A percentile compares a stretch with the other conserved stretches of the same genome.
phyloP scores from a whole-genome alignment of 148 eudicot genomes.

The Cornus suecica region DNA sequence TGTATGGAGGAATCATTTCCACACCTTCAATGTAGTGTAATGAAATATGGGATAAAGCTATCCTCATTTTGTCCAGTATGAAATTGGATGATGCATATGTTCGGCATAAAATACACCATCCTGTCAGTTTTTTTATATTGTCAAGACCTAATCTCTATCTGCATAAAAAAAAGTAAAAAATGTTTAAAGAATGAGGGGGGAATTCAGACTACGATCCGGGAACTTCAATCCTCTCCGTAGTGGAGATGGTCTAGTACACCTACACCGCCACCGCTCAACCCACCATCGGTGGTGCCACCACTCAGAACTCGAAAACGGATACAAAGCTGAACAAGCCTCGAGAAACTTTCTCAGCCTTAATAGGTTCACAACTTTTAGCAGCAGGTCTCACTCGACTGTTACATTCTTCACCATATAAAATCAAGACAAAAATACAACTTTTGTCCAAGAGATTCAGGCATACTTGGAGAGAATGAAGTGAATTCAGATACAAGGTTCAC shows the following conservation, averaged over 20 bases:
- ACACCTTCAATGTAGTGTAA: not conserved
- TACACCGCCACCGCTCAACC: too few species aligned
- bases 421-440: not conserved
- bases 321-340: too few species aligned
- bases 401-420: not conserved
- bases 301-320: too few species aligned
- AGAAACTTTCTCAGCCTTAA: too few species aligned
- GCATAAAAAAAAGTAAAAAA: not conserved
- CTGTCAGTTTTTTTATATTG: not conserved
- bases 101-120: not conserved
- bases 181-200: not conserved
- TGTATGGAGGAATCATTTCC: not conserved
- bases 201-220: not conserved
- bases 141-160: not conserved
- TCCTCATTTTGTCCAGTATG: not conserved
- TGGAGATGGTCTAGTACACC: too few species aligned
- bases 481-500: not conserved
- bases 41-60: not conserved
- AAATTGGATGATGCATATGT: not conserved
- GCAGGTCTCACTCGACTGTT: too few species aligned
- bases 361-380: too few species aligned
- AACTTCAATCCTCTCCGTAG: too few species aligned
- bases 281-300: too few species aligned
- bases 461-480: too few species aligned
- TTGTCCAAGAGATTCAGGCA: not conserved